These are phyloP conservation scores for Thraustochytrium sp. DNA, from an alignment of 352 stramenopile species.

Conservation along the genomic window DNA sequence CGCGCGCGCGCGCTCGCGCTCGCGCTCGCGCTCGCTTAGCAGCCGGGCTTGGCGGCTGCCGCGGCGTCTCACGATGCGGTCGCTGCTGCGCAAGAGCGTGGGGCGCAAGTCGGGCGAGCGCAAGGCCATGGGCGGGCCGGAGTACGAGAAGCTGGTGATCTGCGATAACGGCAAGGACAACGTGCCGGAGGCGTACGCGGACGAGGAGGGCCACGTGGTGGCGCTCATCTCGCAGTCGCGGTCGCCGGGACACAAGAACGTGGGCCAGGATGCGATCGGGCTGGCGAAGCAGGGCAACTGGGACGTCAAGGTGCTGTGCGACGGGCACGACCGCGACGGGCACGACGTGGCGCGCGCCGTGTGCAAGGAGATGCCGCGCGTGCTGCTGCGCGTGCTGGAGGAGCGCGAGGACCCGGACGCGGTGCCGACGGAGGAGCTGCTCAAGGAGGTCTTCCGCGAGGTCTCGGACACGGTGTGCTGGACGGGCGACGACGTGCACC, in stretches of 20 bases:
- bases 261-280: conserved; percentile 30
- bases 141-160: conserved; percentile 32
- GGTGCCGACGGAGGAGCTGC: background rate
- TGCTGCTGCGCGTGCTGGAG: background rate
- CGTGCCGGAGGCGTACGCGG: background rate
- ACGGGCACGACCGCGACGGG: conserved; percentile 41
- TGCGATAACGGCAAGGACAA: conserved; percentile 45
- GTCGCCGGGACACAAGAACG: conserved; percentile 40
- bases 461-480: background rate
- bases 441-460: conserved; percentile 25
- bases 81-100: conserved; percentile 9
- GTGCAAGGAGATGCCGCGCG: background rate
- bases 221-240: conserved; percentile 25
- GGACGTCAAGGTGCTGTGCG: conserved; percentile 41
- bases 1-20: too few species aligned
- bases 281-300: conserved; percentile 2
- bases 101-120: background rate
- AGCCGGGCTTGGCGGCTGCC: too few species aligned
- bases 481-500: conserved; percentile 20
- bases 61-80: too few species aligned
- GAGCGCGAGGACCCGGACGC: background rate
- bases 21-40: too few species aligned
- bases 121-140: background rate
- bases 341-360: conserved; percentile 30
- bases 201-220: background rate